Evolutionary conservation across 2,329 filamentous ascomycete genomes (phyloP).

Genomic region (Stagonosporopsis rhizophila): DNA sequence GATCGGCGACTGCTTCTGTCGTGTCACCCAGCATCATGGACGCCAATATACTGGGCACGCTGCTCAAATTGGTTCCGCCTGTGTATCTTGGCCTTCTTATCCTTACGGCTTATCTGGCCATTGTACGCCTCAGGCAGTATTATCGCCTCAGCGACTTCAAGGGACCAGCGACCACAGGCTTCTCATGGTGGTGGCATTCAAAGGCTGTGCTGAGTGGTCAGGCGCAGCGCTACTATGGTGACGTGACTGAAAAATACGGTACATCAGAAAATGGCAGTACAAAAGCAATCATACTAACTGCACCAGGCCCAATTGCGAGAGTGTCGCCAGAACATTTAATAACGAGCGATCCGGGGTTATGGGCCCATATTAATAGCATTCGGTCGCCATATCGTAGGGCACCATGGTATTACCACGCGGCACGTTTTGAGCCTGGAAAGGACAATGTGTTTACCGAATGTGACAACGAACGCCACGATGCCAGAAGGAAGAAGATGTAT

Average conservation of each 20-base stretch:
- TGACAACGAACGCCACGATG: conserved; percentile 57
- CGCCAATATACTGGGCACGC: background rate
- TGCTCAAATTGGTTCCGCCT: conserved; percentile 19
- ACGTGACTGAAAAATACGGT: conserved; percentile 44
- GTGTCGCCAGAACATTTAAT: conserved; percentile 59
- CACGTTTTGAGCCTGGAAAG: conserved; percentile 61
- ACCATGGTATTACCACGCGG: conserved; percentile 50
- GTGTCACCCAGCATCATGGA: conserved; percentile 20
- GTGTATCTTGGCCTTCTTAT: conserved; percentile 25
- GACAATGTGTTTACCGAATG: conserved; percentile 63
- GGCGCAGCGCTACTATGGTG: conserved; percentile 36
- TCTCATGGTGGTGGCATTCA: conserved; percentile 44
- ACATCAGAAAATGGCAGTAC: background rate
- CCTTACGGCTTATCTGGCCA: conserved; percentile 23
- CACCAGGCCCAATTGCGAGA: conserved; percentile 51
- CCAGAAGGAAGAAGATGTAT: conserved; percentile 56
- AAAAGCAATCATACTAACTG: background rate
- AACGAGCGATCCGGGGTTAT: conserved; percentile 58
- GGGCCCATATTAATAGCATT: conserved; percentile 52
- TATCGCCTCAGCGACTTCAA: conserved; percentile 41
- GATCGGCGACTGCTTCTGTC: background rate
- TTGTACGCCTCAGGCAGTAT: conserved; percentile 34
- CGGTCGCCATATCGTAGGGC: conserved; percentile 52
- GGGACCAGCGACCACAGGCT: conserved; percentile 39
- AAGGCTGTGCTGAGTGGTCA: conserved; percentile 37